Percentiles rank a stretch among this genome's conserved stretches.
Evolutionary conservation across 2,329 filamentous ascomycete species (phyloP).

Genomic region (Coniochaeta prunicola): DNA sequence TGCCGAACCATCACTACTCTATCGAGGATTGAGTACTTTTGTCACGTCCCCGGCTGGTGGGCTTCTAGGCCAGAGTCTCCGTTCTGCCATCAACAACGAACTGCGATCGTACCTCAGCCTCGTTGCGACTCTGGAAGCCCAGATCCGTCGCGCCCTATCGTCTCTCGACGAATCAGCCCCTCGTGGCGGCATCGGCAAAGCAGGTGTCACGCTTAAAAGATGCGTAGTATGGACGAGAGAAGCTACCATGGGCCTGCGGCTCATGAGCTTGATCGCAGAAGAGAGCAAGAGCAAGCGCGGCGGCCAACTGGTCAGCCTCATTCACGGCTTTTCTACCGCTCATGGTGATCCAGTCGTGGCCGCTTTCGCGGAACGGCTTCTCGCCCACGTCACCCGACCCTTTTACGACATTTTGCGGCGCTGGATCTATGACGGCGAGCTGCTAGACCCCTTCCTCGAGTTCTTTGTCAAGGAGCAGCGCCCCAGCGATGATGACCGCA

Average conservation of each 20-base stretch:
- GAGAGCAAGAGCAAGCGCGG: constrained; percentile 78
- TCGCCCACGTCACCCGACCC: constrained; percentile 80
- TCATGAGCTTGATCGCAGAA: constrained; percentile 93
- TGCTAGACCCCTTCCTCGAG: constrained; percentile 91
- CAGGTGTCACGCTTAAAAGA: constrained; percentile 87
- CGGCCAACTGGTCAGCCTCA: constrained; percentile 86
- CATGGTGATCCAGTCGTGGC: constrained; percentile 94
- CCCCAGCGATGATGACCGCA: constrained; percentile 31
- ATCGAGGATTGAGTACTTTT: constrained; percentile 72
- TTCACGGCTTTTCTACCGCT: constrained; percentile 87
- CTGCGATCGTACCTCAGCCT: constrained; percentile 83
- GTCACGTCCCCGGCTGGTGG: constrained; percentile 75
- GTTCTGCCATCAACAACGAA: constrained; percentile 78
- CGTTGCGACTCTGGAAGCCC: constrained; percentile 85
- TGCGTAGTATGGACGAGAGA: constrained; percentile 97
- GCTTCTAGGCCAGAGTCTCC: constrained; percentile 84
- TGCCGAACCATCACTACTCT: constrained; percentile 90
- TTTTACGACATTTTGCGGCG: constrained; percentile 95
- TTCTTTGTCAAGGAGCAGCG: constrained; percentile 91
- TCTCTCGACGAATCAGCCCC: constrained; percentile 63
- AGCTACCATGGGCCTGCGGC: constrained; percentile 85
- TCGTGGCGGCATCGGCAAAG: constrained; percentile 68
- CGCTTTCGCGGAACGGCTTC: constrained; percentile 82
- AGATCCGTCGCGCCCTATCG: constrained; percentile 76
- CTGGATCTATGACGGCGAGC: constrained; percentile 98